Conservation (phyloP, 352 stramenopile species). For the Phytophthora europaea region DNA sequence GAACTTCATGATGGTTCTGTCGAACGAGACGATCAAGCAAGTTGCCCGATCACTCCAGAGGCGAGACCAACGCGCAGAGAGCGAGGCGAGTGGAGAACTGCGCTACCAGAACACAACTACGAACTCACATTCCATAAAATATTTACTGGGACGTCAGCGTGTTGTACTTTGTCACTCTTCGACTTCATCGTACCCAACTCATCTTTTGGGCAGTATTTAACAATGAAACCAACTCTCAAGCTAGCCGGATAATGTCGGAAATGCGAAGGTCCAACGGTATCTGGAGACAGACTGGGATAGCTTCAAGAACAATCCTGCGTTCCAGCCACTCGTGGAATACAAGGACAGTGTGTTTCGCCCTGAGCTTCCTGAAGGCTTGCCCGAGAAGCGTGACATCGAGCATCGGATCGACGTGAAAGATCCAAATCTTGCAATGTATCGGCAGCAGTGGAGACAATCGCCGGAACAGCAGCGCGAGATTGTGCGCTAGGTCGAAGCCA, state of each 20-base stretch:
- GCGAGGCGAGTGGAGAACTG: constrained; percentile 4
- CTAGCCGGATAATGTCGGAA: constrained; percentile 1
- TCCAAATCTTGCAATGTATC: neutral
- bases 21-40: neutral
- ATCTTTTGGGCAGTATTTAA: neutral
- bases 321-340: neutral
- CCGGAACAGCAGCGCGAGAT: constrained; percentile 21
- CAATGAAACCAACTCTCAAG: neutral
- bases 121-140: constrained; percentile 45
- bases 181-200: neutral
- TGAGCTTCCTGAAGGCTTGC: constrained; percentile 13
- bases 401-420: neutral
- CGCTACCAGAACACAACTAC: constrained; percentile 35
- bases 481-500: neutral
- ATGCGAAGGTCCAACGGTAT: neutral
- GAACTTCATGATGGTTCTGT: neutral
- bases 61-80: constrained; percentile 3
- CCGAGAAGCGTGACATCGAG: constrained; percentile 8
- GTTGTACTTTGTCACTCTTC: constrained; percentile 30
- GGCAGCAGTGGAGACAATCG: constrained; percentile 19
- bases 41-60: too few species aligned
- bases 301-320: neutral
- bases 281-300: neutral
- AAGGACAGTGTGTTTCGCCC: constrained; percentile 10
- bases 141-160: constrained; percentile 47